Evolutionary conservation across 495 filamentous ascomycete genomes (phyloP).

Genomic region (Bombardia bombarda): DNA sequence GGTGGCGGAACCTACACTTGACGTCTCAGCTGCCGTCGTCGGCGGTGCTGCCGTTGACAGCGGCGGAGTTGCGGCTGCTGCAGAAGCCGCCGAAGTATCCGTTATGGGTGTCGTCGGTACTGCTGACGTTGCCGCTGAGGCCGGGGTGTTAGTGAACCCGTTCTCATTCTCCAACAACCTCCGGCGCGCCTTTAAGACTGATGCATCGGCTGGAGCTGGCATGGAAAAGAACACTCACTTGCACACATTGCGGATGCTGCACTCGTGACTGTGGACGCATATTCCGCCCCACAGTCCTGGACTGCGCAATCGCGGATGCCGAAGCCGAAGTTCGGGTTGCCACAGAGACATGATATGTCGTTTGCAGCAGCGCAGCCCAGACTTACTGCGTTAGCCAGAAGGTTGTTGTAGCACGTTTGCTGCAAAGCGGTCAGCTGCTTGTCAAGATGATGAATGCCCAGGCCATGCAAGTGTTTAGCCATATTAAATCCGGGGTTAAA

Average conservation of each 20-base stretch:
- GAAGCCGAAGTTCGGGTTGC: constrained; percentile 9
- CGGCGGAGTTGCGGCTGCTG: constrained; percentile 3
- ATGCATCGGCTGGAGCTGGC: too few relatives aligned
- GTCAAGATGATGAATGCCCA: not conserved
- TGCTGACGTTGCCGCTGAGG: constrained; percentile 13
- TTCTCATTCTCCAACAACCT: not conserved
- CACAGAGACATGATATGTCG: constrained; percentile 21
- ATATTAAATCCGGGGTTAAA: too few relatives aligned
- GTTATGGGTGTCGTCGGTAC: constrained; percentile 8
- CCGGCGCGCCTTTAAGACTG: too few relatives aligned
- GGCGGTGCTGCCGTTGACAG: constrained; percentile 5
- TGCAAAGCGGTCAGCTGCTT: constrained; percentile 12
- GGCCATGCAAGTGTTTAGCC: too few relatives aligned
- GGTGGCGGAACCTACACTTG: not conserved
- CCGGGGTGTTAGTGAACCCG: not conserved
- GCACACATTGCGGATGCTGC: constrained; percentile 21
- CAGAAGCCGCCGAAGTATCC: constrained; percentile 8
- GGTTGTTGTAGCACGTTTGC: constrained; percentile 15
- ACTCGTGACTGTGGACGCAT: constrained; percentile 5
- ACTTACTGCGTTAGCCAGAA: constrained; percentile 1
- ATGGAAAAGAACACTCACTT: constrained; percentile 19
- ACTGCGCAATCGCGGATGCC: constrained; percentile 14
- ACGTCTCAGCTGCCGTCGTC: not conserved
- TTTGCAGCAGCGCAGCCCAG: constrained; percentile 12
- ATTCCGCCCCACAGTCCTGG: constrained; percentile 12